A percentile compares a stretch with the other conserved stretches of the same genome.
These are phyloP conservation scores for Erythrophleum fordii DNA, from an alignment of 306 rosid genomes.

Conservation along the genomic window DNA sequence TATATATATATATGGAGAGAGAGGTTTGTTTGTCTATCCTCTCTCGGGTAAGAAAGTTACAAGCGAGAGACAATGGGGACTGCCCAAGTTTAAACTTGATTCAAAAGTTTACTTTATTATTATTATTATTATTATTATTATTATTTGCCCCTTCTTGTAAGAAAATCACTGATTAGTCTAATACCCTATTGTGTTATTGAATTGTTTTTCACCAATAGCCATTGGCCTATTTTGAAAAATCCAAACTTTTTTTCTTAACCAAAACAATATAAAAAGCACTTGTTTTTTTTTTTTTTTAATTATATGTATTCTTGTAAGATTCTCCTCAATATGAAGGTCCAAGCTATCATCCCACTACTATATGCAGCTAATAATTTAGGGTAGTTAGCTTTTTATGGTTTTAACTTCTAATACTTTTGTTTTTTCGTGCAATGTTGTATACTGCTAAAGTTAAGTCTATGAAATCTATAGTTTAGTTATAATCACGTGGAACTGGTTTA, in stretches of 20 bases:
- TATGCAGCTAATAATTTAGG: not conserved
- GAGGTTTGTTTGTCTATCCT: constrained; percentile 48
- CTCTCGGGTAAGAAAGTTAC: constrained; percentile 55
- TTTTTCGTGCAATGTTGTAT: not conserved
- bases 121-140: not conserved
- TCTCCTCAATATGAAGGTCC: constrained; percentile 11
- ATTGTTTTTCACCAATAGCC: not conserved
- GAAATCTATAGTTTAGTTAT: not conserved
- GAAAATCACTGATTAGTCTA: not conserved
- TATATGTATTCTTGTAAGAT: not conserved
- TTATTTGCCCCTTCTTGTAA: not conserved
- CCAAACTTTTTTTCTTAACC: not conserved
- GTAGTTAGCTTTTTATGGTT: not conserved
- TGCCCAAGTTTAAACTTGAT: constrained; percentile 36
- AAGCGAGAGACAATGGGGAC: constrained; percentile 60
- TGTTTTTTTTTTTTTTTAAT: not conserved
- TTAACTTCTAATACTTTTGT: not conserved
- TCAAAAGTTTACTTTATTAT: not conserved
- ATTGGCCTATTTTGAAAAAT: constrained; percentile 23
- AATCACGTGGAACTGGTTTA: too few species aligned
- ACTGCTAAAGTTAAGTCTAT: not conserved
- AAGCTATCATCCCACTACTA: not conserved
- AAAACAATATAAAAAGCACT: not conserved
- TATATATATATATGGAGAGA: constrained; percentile 5
- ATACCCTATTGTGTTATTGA: constrained; percentile 3